phyloP scores from a whole-genome alignment of 2,329 filamentous ascomycete species.

The Cladosporium sp. region DNA sequence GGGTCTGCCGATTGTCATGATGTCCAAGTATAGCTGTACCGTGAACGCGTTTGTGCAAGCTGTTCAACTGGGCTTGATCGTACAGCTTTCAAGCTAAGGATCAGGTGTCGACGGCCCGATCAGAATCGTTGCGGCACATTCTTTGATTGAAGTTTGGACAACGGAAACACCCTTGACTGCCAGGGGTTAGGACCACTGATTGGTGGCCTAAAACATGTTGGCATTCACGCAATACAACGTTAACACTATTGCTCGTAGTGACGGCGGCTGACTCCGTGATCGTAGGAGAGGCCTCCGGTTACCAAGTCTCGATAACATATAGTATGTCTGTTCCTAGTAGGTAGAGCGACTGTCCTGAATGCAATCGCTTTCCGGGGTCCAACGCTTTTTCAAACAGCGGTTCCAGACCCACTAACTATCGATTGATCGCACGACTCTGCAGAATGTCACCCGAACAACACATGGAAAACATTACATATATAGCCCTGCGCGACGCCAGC shows the following conservation, averaged over 20 bases:
- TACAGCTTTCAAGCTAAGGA: not conserved
- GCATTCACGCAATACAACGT: not conserved
- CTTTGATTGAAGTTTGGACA: not conserved
- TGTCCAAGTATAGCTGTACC: not conserved
- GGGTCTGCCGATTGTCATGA: not conserved
- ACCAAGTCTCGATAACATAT: not conserved
- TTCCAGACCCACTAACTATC: conserved; percentile 15
- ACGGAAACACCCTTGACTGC: not conserved
- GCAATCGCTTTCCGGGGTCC: not conserved
- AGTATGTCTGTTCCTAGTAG: not conserved
- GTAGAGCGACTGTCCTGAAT: not conserved
- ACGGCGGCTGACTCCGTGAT: not conserved
- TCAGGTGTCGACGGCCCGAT: not conserved
- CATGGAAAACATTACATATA: not conserved
- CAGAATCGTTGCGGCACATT: conserved; percentile 1
- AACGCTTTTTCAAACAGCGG: conserved; percentile 2
- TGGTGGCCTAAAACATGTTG: not conserved
- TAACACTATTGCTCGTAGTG: not conserved
- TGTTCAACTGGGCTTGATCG: not conserved
- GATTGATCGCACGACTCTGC: conserved; percentile 16
- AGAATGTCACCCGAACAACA: not conserved
- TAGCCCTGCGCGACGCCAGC: conserved; percentile 5
- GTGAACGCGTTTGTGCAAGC: not conserved
- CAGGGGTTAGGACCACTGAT: not conserved
- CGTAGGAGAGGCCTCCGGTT: not conserved